phyloP scores from a whole-genome alignment of 1,284 basidiomycete species.

The Apiotrichum brassicae region DNA sequence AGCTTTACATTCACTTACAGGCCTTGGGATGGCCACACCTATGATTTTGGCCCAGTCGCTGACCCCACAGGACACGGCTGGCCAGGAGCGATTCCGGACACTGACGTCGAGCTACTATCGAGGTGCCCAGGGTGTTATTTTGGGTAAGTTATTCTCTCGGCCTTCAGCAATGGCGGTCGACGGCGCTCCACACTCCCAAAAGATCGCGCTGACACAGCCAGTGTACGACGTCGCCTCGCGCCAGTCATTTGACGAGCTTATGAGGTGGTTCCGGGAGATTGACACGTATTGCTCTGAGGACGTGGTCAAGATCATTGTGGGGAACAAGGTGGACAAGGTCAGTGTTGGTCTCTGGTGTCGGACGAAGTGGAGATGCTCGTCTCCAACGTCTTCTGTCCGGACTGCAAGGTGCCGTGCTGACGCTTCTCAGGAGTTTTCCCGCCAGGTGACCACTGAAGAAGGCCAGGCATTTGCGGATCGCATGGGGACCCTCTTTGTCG shows the following conservation, averaged over 20 bases:
- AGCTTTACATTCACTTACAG: no score
- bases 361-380: no score
- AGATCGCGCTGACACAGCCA: conserved; percentile 2
- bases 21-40: no score
- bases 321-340: conserved; percentile 92
- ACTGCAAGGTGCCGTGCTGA: no score
- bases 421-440: conserved; percentile 51
- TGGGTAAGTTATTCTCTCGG: conserved; percentile 55
- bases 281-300: conserved; percentile 82
- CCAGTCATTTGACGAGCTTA: conserved; percentile 84
- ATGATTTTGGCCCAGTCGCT: no score
- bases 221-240: conserved; percentile 92
- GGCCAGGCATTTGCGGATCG: conserved; percentile 72
- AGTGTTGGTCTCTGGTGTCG: conserved; percentile 18
- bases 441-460: conserved; percentile 75
- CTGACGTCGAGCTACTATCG: conserved; percentile 97
- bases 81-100: conserved; percentile 94
- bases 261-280: conserved; percentile 88
- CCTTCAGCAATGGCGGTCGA: no score
- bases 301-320: conserved; percentile 91
- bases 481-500: conserved; percentile 77
- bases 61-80: conserved; percentile 71
- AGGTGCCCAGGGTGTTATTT: conserved; percentile 58
- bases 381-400: no score
- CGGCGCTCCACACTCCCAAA: no score